Percentiles rank a stretch among this genome's conserved stretches.
Conservation (phyloP, 2,329 filamentous ascomycete genomes). For the Leptographium wingfieldii region DNA sequence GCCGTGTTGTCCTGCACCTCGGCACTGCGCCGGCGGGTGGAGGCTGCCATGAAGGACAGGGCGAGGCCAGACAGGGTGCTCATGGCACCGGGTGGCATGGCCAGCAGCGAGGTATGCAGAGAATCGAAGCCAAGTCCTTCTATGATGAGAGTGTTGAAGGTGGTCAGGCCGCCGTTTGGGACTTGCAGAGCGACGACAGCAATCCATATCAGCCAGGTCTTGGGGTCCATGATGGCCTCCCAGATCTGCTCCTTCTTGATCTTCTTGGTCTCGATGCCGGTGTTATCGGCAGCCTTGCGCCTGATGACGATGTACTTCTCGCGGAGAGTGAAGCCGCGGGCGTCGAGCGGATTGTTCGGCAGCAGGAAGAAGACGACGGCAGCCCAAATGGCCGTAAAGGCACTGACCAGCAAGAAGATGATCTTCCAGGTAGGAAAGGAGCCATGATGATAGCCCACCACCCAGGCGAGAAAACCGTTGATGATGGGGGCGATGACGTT, state of each 20-base stretch:
- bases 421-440: conserved; percentile 15
- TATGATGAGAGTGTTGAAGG: conserved; percentile 9
- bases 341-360: conserved; percentile 14
- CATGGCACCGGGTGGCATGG: conserved; percentile 10
- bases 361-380: conserved; percentile 13
- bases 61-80: conserved; percentile 11
- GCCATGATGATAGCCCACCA: conserved; percentile 13
- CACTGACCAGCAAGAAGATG: conserved; percentile 16
- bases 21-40: conserved; percentile 1
- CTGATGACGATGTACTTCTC: conserved; percentile 11
- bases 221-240: conserved; percentile 11
- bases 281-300: conserved; percentile 14
- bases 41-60: conserved; percentile 10
- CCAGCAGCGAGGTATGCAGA: conserved; percentile 3
- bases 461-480: conserved; percentile 15
- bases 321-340: conserved; percentile 5
- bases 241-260: conserved; percentile 12
- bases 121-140: conserved; percentile 7
- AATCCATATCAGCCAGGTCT: conserved; percentile 15
- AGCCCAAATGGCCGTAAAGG: conserved; percentile 14
- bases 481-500: conserved; percentile 16
- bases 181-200: conserved; percentile 13
- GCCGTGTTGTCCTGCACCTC: neutral
- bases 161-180: conserved; percentile 10
- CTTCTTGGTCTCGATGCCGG: conserved; percentile 12